phyloP scores from a whole-genome alignment of 106 monocot species.

The Hemerocallis citrina region DNA sequence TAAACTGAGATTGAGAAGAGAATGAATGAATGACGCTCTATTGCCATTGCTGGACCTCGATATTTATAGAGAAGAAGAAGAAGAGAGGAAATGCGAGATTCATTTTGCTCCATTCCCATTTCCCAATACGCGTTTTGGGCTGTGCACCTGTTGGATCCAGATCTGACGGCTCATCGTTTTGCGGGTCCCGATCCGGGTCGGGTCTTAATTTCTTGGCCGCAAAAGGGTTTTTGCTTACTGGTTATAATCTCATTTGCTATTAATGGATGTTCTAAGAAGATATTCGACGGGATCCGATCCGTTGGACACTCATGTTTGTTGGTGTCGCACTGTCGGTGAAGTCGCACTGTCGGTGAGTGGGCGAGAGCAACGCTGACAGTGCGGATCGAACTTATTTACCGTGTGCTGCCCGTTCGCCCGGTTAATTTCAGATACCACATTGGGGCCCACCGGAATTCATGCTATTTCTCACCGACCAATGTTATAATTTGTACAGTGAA shows the following conservation, averaged over 20 bases:
- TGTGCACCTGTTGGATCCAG: not conserved
- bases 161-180: not conserved
- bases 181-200: not conserved
- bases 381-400: not conserved
- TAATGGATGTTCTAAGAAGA: no score
- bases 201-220: not conserved
- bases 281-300: no score
- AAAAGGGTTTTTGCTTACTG: no score
- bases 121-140: no score
- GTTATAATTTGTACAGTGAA: not conserved
- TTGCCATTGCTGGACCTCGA: not conserved
- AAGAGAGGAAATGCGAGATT: no score
- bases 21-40: not conserved
- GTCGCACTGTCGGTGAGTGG: no score
- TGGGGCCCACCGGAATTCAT: not conserved
- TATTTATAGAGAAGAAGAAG: constrained; percentile 5
- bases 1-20: not conserved
- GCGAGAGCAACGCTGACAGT: not conserved
- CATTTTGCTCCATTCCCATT: no score
- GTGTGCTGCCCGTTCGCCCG: not conserved
- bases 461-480: not conserved
- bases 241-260: no score
- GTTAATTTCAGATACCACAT: not conserved
- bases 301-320: no score
- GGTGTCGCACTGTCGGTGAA: no score